Evolutionary conservation across 129 eudicot genomes (phyloP).

Genomic region (Chrysanthemum makinoi): DNA sequence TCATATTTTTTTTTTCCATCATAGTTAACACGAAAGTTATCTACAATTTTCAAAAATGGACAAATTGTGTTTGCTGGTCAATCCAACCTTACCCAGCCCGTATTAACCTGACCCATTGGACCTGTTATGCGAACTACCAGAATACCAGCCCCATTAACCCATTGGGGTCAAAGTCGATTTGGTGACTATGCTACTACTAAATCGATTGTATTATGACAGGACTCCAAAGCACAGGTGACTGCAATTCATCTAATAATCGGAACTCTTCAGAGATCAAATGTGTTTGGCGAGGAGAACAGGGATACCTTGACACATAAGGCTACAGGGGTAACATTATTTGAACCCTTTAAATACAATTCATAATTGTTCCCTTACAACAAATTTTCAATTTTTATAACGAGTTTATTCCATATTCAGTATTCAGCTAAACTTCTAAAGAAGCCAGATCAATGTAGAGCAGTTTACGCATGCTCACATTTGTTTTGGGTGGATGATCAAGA

Average conservation of each 20-base stretch:
- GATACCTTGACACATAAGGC: slow-evolving; percentile 98
- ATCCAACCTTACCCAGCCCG: not conserved
- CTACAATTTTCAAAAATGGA: not conserved
- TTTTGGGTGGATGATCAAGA: slow-evolving; percentile 98
- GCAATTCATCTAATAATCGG: slow-evolving; percentile 96
- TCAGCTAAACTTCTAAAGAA: slow-evolving; percentile 96
- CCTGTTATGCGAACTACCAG: not conserved
- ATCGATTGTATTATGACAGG: slow-evolving; percentile 44
- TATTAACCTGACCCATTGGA: not conserved
- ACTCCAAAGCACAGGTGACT: slow-evolving; percentile 97
- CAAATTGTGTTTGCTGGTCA: slow-evolving; percentile 6
- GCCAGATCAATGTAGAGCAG: slow-evolving; percentile 99
- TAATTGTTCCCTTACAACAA: not conserved
- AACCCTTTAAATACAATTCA: not conserved
- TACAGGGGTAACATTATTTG: slow-evolving; percentile 74
- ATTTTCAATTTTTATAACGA: not conserved
- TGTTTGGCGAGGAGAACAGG: slow-evolving; percentile 92
- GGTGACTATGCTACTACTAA: not conserved
- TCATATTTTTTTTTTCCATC: not conserved
- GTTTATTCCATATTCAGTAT: slow-evolving; percentile 50
- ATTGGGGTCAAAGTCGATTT: not conserved
- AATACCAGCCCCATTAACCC: not conserved
- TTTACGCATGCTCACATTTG: slow-evolving; percentile 96
- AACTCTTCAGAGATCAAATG: slow-evolving; percentile 88
- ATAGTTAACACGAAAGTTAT: not conserved